Base-by-base conservation (phyloP, 352 stramenopile genomes). In the Phytopythium aichiense region DNA sequence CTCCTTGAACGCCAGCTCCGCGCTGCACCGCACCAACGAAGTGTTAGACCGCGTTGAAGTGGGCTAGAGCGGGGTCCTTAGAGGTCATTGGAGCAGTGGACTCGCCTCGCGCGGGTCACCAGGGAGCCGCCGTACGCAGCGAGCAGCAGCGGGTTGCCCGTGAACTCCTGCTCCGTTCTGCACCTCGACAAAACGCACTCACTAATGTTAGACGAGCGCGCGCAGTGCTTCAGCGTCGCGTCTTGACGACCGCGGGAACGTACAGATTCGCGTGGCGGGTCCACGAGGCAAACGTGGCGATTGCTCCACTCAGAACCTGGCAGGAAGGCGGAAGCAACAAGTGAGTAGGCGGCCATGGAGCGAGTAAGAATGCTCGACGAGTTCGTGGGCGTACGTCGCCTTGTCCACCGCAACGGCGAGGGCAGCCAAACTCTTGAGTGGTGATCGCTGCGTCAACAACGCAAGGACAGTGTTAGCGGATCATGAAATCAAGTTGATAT, bases 351-450 rank as follows among this genome's bases (percentile, higher is more conserved):
- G 42, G 6, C 11, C 31, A n/a, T 20, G 23, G 25, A 55, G 31
- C 51, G 1, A 25, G 42, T 60, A 22, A 49, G 20, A 23, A 16
- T 4, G 20, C 51, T 15, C 20, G 0, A 31, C 13, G 33, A 20
- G 7, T 16, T 5, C 11, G 28, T n/a, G 11, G n/a, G 51, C 72
- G 38, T 74, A 98, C 85, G 65, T 98, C 93, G 61, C 93, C 93
- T 69, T 98, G 87, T 22, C 93, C 93, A 35, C 93, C 93, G 54
- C 91, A 98, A 2, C 93, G 84, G 22, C 92, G 76, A 18, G 88
- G 81, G n/a, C 80, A 89, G 5, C 88, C 85, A 52, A 84, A 84
- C 37, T 88, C 74, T 33, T 77, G 66, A 52, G 81, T 88, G n/a
- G 71, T 69, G 23, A 95, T 38, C 13, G 73, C 84, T 88, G 43